Base-by-base conservation (phyloP, 805 yeast genomes). In the Pichia membranifaciens region DNA sequence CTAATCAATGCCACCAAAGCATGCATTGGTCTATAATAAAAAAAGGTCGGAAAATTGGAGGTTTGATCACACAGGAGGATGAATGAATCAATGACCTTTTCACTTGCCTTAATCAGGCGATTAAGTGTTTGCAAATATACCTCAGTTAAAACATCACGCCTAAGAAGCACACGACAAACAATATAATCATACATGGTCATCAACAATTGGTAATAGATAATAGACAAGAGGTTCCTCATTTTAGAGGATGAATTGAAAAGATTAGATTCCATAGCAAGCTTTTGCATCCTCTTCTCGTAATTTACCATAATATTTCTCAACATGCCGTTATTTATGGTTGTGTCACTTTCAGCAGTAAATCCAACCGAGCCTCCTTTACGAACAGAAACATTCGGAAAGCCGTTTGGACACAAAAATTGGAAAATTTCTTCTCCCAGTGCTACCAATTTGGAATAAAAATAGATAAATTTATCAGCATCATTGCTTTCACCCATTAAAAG, bases 1-100 rank as follows among this genome's bases (percentile, higher is more conserved):
- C 79, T 63, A 17, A 76, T 68, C 49, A 77, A 56, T 3, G 76
- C 68, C 22, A 75, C 74, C 20, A 77, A 57, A 0, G 80, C 75
- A 55, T 75, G 75, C 71, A 76, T 65, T 3, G 81, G 79, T 40
- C 81, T 59, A 52, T 76, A 77, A 56, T 73, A 73, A 53, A 76
- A 71, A 51, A 75, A 73, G 0, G 81, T 75, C 2, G 81, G 81
- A 48, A 69, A 72, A 38, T 65, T 58, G 4, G 62, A 50, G 1
- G 75, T 68, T 48, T 67, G 66, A 10, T 64, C 66, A 46, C 72
- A 68, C 21, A 75, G 49, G 22, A 62, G 58, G 16, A 73, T 62
- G 57, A 75, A 77, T 3, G 74, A 67, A 36, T 70, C 71, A 35
- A 77, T 64, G 38, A 74, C 66, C 48, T 69, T 70, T 53, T 73